These are phyloP conservation scores for Metschnikowia baotianmanensis DNA, from an alignment of 805 yeast genomes.

Conservation along the genomic window DNA sequence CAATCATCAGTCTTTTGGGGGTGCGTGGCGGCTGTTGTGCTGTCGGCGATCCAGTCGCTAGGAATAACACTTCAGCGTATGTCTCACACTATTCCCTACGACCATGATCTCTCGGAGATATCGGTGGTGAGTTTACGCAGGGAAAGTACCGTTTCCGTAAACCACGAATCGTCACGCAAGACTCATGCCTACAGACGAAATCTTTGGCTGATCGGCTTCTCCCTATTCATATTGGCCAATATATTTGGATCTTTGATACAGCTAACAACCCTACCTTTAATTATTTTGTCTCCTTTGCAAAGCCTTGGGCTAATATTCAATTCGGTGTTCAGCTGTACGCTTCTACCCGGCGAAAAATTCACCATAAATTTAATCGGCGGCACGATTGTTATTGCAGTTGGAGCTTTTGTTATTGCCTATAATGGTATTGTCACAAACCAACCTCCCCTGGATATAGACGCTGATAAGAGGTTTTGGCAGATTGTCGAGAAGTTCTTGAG, in stretches of 20 bases:
- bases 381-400: constrained; percentile 63
- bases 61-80: constrained; percentile 82
- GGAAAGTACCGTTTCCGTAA: constrained; percentile 5
- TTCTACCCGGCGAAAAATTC: constrained; percentile 67
- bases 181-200: constrained; percentile 44
- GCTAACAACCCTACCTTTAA: constrained; percentile 77
- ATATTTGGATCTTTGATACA: constrained; percentile 80
- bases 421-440: constrained; percentile 48
- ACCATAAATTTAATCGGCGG: constrained; percentile 58
- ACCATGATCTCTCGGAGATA: constrained; percentile 14
- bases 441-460: constrained; percentile 24
- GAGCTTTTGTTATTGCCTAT: constrained; percentile 76
- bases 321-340: constrained; percentile 61
- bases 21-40: constrained; percentile 65
- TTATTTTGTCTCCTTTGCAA: constrained; percentile 77
- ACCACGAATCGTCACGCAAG: constrained; percentile 18
- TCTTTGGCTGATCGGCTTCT: constrained; percentile 74
- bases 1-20: constrained; percentile 36
- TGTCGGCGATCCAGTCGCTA: constrained; percentile 76
- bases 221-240: constrained; percentile 68
- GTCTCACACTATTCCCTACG: constrained; percentile 51
- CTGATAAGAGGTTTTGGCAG: constrained; percentile 35
- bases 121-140: constrained; percentile 12
- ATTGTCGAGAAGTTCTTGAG: constrained; percentile 37
- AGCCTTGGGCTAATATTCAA: constrained; percentile 88